Conservation (phyloP, 2,329 filamentous ascomycete species). For the Byssochlamys sp. region DNA sequence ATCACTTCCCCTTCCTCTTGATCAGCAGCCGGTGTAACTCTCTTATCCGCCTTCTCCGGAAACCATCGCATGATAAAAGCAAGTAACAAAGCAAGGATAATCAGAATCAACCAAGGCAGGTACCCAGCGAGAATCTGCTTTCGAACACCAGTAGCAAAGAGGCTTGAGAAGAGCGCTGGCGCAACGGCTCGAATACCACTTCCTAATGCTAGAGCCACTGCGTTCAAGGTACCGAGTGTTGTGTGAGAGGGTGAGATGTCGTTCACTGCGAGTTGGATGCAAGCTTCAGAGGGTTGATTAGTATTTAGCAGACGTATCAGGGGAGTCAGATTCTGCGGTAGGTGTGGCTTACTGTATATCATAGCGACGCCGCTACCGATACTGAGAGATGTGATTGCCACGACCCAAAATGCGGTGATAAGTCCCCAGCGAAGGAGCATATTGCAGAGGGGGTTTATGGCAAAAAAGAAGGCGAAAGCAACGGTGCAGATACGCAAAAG, state of each 20-base stretch:
- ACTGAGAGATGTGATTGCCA: conserved; percentile 36
- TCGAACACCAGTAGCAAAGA: conserved; percentile 59
- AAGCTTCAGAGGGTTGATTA: conserved; percentile 54
- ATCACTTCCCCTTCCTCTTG: background rate
- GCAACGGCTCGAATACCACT: conserved; percentile 56
- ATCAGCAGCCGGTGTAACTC: background rate
- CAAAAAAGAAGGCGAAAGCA: conserved; percentile 58
- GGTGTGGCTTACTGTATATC: conserved; percentile 49
- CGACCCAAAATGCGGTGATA: conserved; percentile 48
- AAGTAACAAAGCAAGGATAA: conserved; percentile 28
- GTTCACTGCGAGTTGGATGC: conserved; percentile 49
- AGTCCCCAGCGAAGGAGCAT: conserved; percentile 44
- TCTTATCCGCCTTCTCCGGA: conserved; percentile 5
- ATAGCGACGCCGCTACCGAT: conserved; percentile 58
- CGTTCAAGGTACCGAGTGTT: conserved; percentile 63
- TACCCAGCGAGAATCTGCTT: conserved; percentile 56
- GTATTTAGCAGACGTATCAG: background rate
- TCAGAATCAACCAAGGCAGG: conserved; percentile 53
- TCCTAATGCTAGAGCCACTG: conserved; percentile 52
- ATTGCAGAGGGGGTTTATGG: conserved; percentile 45
- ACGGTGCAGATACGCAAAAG: conserved; percentile 51
- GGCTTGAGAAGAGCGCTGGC: conserved; percentile 55
- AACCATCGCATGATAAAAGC: conserved; percentile 15
- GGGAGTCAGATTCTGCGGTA: background rate
- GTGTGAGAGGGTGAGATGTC: conserved; percentile 58